Conservation (phyloP, 208 protist species). For the Endotrypanum monterogeii region DNA sequence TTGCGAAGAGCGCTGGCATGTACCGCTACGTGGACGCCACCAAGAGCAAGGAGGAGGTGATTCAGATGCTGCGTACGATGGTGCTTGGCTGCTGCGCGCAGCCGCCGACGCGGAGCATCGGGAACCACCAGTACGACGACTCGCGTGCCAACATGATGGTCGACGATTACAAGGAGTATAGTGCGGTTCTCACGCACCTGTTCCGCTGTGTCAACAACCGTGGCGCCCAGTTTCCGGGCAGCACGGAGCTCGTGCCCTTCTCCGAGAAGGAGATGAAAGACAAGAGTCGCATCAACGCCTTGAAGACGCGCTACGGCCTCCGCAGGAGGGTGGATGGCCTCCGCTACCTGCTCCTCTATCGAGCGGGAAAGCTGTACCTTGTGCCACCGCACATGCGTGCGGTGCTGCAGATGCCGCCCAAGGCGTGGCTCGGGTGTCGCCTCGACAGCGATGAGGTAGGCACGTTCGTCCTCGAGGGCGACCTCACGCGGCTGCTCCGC, state of each 20-base stretch:
- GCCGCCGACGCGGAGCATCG: slow-evolving; percentile 57
- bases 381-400: slow-evolving; percentile 79
- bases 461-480: slow-evolving; percentile 74
- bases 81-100: slow-evolving; percentile 83
- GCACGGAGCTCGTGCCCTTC: slow-evolving; percentile 59
- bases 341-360: slow-evolving; percentile 55
- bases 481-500: slow-evolving; percentile 48
- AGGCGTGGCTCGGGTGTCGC: slow-evolving; percentile 64
- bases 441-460: slow-evolving; percentile 39
- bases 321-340: slow-evolving; percentile 65
- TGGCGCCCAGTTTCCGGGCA: slow-evolving; percentile 58
- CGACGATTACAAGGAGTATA: slow-evolving; percentile 72
- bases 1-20: slow-evolving; percentile 74
- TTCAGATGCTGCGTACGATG: slow-evolving; percentile 70
- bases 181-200: slow-evolving; percentile 56
- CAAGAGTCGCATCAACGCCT: slow-evolving; percentile 56
- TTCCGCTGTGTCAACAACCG: slow-evolving; percentile 61
- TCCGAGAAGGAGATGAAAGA: slow-evolving; percentile 74
- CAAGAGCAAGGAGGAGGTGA: slow-evolving; percentile 68
- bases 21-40: slow-evolving; percentile 79
- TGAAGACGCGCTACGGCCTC: slow-evolving; percentile 69
- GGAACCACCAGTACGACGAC: slow-evolving; percentile 63
- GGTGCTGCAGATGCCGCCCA: slow-evolving; percentile 56
- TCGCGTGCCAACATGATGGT: slow-evolving; percentile 66
- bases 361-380: slow-evolving; percentile 58